Evolutionary conservation across 306 rosid species (phyloP).

Genomic region (Casuarina equisetifolia): DNA sequence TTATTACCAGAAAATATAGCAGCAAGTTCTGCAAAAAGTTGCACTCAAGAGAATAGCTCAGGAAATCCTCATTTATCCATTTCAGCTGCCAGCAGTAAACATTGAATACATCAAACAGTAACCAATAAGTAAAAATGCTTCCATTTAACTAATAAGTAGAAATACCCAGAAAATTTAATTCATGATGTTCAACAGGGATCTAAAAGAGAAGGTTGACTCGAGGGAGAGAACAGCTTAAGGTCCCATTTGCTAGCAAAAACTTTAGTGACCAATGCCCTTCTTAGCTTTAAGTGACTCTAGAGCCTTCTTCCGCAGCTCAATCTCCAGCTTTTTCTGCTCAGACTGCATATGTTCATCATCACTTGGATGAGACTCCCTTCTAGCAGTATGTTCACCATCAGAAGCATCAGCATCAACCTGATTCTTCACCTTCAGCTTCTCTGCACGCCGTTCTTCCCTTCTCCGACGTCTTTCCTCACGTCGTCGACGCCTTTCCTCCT

Average conservation of each 20-base stretch:
- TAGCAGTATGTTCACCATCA: conserved; percentile 50
- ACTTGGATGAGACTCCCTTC: conserved; percentile 48
- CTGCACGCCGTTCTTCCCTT: conserved; percentile 76
- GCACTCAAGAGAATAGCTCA: conserved; percentile 51
- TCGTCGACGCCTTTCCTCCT: conserved; percentile 80
- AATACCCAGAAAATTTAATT: conserved; percentile 30
- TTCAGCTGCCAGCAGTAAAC: conserved; percentile 57
- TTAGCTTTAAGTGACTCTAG: conserved; percentile 74
- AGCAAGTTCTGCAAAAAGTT: conserved; percentile 47
- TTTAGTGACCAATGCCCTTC: conserved; percentile 45
- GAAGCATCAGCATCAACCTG: conserved; percentile 50
- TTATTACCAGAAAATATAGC: conserved; percentile 51
- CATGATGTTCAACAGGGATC: conserved; percentile 12
- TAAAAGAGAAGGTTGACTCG: neutral
- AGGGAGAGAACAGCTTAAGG: neutral
- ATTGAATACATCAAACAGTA: conserved; percentile 37
- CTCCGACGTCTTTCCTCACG: conserved; percentile 76
- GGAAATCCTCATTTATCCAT: conserved; percentile 55
- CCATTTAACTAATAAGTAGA: conserved; percentile 26
- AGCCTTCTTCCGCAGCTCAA: conserved; percentile 90
- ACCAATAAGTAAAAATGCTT: conserved; percentile 24
- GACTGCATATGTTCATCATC: conserved; percentile 50
- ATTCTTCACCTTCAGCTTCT: conserved; percentile 70
- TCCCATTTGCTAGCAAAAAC: conserved; percentile 19
- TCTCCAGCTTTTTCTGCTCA: conserved; percentile 80